Base-by-base conservation (phyloP, 2,329 filamentous ascomycete genomes). In the Calonectria leucothoes region DNA sequence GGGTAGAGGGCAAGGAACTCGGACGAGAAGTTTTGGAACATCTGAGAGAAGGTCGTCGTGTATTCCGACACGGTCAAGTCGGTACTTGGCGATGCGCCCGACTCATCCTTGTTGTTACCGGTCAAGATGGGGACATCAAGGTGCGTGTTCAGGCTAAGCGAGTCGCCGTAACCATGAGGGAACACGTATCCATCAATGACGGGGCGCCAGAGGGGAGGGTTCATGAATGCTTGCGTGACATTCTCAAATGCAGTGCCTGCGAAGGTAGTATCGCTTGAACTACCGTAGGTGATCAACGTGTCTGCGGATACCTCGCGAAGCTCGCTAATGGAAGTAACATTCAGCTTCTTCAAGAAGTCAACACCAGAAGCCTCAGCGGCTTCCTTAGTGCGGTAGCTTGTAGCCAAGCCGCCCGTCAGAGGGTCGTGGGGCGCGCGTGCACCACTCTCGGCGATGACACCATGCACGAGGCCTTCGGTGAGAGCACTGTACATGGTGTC, bases 61-160 rank as follows among this genome's bases (percentile, higher is more conserved):
- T 59, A 68, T 5, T 61, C 51, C 14, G 52, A 39, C 3, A 59
- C 51, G 14, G 66, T 59, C 27, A 55, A 10, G 25, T n/a, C 23
- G 20, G 27, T 48, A 8, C 1, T 2, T 1, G 52, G 37, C 17
- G 51, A 48, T 7, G 66, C 66, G 4, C 66, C 66, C 1, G 66
- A 68, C 42, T 68, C 52, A 55, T 68, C 66, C 25, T 68, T 68
- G 66, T 68, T 68, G 29, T 68, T 68, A 3, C 66, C 52, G 3
- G 51, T 68, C 51, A 68, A n/a, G 37, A 68, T 68, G 12, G 66
- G 66, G 3, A 68, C 52, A 37, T 68, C 52, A 6, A 68, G 66
- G 42, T 68, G 66, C 0, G 51, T 39, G 23, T 37, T 29, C 5
- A 68, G n/a, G 35, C 66, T 42, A 12, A 68, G 29, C n/a, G 66